phyloP scores from a whole-genome alignment of 2,329 filamentous ascomycete species.

The Grosmannia clavigera region DNA sequence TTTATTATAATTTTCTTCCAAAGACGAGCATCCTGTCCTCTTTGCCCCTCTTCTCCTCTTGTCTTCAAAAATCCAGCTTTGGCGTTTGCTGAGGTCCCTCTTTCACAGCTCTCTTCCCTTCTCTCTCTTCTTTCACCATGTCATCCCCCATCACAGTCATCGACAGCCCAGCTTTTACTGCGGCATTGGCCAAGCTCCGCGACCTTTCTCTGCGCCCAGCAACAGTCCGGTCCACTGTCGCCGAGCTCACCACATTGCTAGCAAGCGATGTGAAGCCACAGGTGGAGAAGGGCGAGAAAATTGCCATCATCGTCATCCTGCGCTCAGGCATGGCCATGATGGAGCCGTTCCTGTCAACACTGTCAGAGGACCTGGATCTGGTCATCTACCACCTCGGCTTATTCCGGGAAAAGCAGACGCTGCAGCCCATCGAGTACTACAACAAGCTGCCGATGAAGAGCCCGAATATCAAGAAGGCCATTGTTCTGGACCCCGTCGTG shows the following conservation, averaged over 20 bases:
- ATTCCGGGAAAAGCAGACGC: slow-evolving; percentile 76
- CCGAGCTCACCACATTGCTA: slow-evolving; percentile 75
- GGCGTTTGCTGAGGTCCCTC: neutral
- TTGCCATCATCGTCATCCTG: slow-evolving; percentile 83
- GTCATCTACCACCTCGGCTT: slow-evolving; percentile 88
- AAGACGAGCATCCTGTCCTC: neutral
- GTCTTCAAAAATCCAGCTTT: neutral
- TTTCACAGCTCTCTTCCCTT: neutral
- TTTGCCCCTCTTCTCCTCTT: neutral
- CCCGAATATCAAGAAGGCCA: slow-evolving; percentile 38
- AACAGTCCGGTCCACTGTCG: slow-evolving; percentile 63
- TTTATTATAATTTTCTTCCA: too few relatives aligned
- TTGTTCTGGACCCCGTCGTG: slow-evolving; percentile 83
- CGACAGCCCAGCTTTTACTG: slow-evolving; percentile 71
- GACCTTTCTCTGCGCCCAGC: slow-evolving; percentile 41
- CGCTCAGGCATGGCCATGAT: slow-evolving; percentile 84
- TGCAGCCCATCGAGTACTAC: slow-evolving; percentile 91
- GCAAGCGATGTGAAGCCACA: slow-evolving; percentile 59
- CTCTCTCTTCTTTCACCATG: slow-evolving; percentile 1
- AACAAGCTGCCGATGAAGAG: slow-evolving; percentile 79
- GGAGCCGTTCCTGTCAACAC: slow-evolving; percentile 60
- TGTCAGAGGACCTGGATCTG: slow-evolving; percentile 60
- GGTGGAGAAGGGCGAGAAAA: slow-evolving; percentile 43
- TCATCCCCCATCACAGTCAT: slow-evolving; percentile 35
- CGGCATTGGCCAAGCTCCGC: slow-evolving; percentile 62